Conservation (phyloP, 305 asterid species). For the Solanum hybrid region DNA sequence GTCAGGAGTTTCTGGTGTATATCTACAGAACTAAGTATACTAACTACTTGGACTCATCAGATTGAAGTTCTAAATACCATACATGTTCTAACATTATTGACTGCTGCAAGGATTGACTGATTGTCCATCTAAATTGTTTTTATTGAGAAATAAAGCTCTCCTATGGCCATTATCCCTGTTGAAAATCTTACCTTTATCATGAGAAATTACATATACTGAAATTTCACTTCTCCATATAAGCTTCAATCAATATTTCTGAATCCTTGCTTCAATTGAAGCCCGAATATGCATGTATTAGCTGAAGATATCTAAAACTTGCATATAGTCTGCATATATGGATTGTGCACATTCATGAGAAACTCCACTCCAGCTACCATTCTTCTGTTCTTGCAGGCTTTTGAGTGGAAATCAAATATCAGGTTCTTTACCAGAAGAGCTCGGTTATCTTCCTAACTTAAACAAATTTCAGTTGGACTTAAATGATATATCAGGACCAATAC, state of each 20-base stretch:
- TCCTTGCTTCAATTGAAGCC: background rate
- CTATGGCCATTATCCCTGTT: background rate
- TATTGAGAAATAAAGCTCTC: background rate
- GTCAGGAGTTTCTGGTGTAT: background rate
- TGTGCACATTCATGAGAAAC: background rate
- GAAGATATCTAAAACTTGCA: background rate
- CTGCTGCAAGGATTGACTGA: background rate
- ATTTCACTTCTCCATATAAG: background rate
- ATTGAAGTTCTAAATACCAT: background rate
- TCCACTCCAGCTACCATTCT: background rate
- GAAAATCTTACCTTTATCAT: background rate
- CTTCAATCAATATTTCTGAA: background rate
- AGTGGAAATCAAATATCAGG: constrained; percentile 60
- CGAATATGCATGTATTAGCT: background rate
- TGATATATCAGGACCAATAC: constrained; percentile 54
- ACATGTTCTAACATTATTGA: background rate
- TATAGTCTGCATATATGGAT: background rate
- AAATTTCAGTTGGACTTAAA: constrained; percentile 58
- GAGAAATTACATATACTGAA: background rate
- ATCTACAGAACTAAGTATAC: background rate
- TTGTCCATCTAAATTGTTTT: background rate
- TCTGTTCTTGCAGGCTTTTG: constrained; percentile 42
- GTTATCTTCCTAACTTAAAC: constrained; percentile 41
- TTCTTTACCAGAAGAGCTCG: constrained; percentile 57
- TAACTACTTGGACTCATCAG: background rate